phyloP scores from a whole-genome alignment of 1,139 yeast genomes.

The Barnettozyma hawaiiensis region DNA sequence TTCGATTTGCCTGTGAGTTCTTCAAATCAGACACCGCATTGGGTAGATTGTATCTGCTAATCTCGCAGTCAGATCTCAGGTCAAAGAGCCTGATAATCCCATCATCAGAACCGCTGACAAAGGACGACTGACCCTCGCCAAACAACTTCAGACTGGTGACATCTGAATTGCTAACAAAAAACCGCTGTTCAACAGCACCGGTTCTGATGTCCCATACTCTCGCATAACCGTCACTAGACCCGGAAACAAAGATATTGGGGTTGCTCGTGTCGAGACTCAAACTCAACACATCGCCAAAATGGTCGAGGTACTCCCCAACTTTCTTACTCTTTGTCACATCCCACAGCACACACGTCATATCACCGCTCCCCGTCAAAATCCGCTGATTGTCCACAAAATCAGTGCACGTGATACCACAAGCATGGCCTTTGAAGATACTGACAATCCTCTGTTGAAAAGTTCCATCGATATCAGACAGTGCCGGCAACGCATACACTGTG shows the following conservation, averaged over 20 bases:
- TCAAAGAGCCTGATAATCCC: conserved; percentile 72
- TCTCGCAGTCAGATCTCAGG: conserved; percentile 68
- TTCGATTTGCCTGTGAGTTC: conserved; percentile 10
- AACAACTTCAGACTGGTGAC: conserved; percentile 61
- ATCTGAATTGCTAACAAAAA: conserved; percentile 59
- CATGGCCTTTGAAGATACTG: conserved; percentile 67
- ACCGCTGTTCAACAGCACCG: conserved; percentile 51
- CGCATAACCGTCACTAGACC: conserved; percentile 71
- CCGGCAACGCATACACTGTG: conserved; percentile 54
- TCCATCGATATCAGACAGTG: conserved; percentile 23
- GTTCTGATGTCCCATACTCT: conserved; percentile 66
- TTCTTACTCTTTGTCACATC: conserved; percentile 59
- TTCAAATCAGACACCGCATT: conserved; percentile 13
- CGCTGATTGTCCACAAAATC: conserved; percentile 53
- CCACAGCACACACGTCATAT: conserved; percentile 78
- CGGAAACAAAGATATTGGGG: conserved; percentile 48
- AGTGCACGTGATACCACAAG: conserved; percentile 75
- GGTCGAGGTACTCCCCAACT: conserved; percentile 59
- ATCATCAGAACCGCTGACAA: conserved; percentile 75
- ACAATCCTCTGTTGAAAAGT: conserved; percentile 41
- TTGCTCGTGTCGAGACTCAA: conserved; percentile 32
- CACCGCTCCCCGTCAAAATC: conserved; percentile 76
- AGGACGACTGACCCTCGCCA: conserved; percentile 66
- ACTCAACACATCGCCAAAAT: conserved; percentile 73
- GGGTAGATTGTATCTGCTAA: conserved; percentile 47